These are phyloP conservation scores for Trichocomaceae sp. DNA, from an alignment of 2,329 filamentous ascomycete genomes.

Conservation along the genomic window DNA sequence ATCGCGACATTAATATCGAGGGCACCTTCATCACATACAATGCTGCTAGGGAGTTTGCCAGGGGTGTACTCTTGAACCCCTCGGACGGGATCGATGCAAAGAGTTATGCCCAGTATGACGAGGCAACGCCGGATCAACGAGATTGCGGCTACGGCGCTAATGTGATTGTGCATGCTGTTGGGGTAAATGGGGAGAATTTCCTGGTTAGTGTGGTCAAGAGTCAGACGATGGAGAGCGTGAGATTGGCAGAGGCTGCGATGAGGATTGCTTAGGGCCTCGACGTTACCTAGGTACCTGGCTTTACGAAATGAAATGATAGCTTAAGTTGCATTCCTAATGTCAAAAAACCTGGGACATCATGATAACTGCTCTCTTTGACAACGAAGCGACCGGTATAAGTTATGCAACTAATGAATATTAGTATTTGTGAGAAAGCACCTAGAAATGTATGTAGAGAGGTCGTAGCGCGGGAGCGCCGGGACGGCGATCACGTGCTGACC, in stretches of 20 bases:
- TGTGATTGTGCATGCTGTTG: slow-evolving; percentile 25
- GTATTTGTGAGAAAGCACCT: too few relatives aligned
- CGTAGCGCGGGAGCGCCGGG: too few relatives aligned
- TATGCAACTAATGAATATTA: too few relatives aligned
- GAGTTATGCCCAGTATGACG: slow-evolving; percentile 22
- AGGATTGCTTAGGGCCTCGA: neutral
- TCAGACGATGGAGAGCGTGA: slow-evolving; percentile 22
- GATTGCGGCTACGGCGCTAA: slow-evolving; percentile 28
- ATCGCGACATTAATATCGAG: slow-evolving; percentile 20
- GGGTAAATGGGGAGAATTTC: slow-evolving; percentile 22
- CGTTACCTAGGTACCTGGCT: too few relatives aligned
- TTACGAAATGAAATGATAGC: too few relatives aligned
- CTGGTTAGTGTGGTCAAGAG: slow-evolving; percentile 23
- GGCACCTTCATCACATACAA: slow-evolving; percentile 21
- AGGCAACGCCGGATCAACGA: slow-evolving; percentile 19
- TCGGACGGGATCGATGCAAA: slow-evolving; percentile 20
- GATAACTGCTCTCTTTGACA: too few relatives aligned
- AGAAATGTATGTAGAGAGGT: too few relatives aligned
- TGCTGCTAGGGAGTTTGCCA: slow-evolving; percentile 21
- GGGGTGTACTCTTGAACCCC: slow-evolving; percentile 16
- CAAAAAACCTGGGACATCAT: too few relatives aligned
- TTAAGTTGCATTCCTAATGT: too few relatives aligned
- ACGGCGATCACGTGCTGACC: too few relatives aligned
- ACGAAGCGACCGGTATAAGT: too few relatives aligned
- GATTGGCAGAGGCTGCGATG: slow-evolving; percentile 19